phyloP scores from a whole-genome alignment of 306 rosid species.

The Chamaecrista fasciculata region DNA sequence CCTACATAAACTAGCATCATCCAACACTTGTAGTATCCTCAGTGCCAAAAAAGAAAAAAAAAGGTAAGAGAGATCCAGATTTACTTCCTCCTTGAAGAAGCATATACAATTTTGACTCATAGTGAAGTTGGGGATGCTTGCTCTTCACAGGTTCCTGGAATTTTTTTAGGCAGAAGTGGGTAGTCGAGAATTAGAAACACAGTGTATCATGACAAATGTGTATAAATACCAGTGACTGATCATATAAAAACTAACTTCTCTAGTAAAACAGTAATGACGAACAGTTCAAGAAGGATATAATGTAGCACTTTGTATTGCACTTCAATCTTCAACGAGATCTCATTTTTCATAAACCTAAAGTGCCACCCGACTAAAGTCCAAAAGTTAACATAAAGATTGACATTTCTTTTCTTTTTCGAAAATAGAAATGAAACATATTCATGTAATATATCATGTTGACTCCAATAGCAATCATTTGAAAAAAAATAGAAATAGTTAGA shows the following conservation, averaged over 20 bases:
- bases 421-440: conserved; percentile 16
- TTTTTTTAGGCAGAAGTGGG: conserved; percentile 2
- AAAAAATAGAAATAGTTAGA: background rate
- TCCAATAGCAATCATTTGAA: background rate
- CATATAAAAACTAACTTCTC: background rate
- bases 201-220: background rate
- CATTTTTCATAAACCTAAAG: conserved; percentile 12
- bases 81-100: conserved; percentile 99
- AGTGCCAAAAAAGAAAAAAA: background rate
- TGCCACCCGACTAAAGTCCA: conserved; percentile 5
- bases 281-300: conserved; percentile 9
- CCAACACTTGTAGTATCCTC: background rate
- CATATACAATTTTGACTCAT: conserved; percentile 97
- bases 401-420: background rate
- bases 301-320: conserved; percentile 1
- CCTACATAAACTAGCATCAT: conserved; percentile 9
- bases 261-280: background rate
- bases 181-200: conserved; percentile 18
- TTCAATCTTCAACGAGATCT: conserved; percentile 1
- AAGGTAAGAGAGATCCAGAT: conserved; percentile 31
- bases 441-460: background rate
- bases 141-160: conserved; percentile 92
- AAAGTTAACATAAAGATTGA: background rate
- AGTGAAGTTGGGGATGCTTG: conserved; percentile 99
- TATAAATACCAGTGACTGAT: conserved; percentile 3